Evolutionary conservation across 169 alveolate species (phyloP), one percentile per base, ranked within the genome.

Genomic region (Cryptosporidium ubiquitum): DNA sequence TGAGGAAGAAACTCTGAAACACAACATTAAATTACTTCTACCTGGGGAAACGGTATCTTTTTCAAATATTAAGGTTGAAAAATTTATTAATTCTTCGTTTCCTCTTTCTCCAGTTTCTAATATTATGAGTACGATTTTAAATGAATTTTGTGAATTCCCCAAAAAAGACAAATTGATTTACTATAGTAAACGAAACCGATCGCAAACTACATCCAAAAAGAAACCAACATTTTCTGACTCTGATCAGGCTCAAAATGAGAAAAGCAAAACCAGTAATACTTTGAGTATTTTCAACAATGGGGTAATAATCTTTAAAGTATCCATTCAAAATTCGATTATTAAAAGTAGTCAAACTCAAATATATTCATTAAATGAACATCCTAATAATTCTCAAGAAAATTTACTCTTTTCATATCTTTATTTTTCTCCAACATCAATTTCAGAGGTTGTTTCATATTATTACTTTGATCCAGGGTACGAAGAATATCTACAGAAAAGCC

Each of bases 11-110:
- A 18, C 29, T 74, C 89, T 14, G 68, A 75, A 26, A 69, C 84
- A 68, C 66, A 71, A 40, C 29, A 84, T 26, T 69, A 68, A 51
- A 75, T 85, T 69, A 55, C 84, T 49, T 64, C 51, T 40, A 39
- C 92, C 64, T 26, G 91, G 84, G 66, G 89, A 29, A 85, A 86
- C 58, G 60, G 74, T 52, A 49, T 60, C 68, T 20, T 74, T 69
- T 66, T 73, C 91, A 26, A 47, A 44, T 33, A 70, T 40, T 47
- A 61, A 10, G 35, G 66, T 58, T 37, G 66, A 55, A 55, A 55
- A 20, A 55, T n/a, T 20, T 10, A 23, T 55, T 6, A 20, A 10
- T 55, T 55, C 66, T 26, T 35, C 5, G 3, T 23, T 49, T 3
- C 40, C 70, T 18, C 23, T 70, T 23, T 55, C 69, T 52, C 70